Evolutionary conservation across 305 asterid species (phyloP).

Genomic region (Fraxinus paxiana): DNA sequence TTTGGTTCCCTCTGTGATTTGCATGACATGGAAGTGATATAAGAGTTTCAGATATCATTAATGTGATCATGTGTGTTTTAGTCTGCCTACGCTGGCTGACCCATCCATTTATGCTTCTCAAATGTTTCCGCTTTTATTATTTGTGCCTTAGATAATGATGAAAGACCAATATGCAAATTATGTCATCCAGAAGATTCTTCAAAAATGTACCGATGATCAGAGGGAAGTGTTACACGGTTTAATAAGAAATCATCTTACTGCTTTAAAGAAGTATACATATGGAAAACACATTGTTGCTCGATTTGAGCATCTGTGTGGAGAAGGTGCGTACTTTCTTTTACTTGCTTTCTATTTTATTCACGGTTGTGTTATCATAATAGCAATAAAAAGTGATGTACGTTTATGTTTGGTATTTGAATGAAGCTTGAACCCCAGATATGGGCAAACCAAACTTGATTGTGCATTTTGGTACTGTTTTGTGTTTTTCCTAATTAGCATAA

Average conservation of each 20-base stretch:
- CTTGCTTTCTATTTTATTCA: neutral
- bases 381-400: neutral
- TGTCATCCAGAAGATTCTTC: constrained; percentile 52
- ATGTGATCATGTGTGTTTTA: neutral
- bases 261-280: constrained; percentile 48
- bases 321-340: constrained; percentile 26
- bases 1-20: neutral
- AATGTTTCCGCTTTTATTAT: constrained; percentile 4
- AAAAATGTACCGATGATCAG: constrained; percentile 37
- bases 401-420: neutral
- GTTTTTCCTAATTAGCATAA: neutral
- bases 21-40: neutral
- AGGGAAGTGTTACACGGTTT: constrained; percentile 39
- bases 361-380: neutral
- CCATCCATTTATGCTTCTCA: constrained; percentile 11
- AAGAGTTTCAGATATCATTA: neutral
- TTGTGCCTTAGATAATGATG: constrained; percentile 41
- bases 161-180: constrained; percentile 59
- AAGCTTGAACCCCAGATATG: neutral
- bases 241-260: constrained; percentile 37
- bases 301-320: constrained; percentile 42
- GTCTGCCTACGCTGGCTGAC: neutral
- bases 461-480: neutral
- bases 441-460: neutral
- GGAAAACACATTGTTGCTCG: constrained; percentile 55